Evolutionary conservation across 164 flowering plant genomes (phyloP), one percentile per base, ranked within the genome.

Genomic region (Saururus chinensis): DNA sequence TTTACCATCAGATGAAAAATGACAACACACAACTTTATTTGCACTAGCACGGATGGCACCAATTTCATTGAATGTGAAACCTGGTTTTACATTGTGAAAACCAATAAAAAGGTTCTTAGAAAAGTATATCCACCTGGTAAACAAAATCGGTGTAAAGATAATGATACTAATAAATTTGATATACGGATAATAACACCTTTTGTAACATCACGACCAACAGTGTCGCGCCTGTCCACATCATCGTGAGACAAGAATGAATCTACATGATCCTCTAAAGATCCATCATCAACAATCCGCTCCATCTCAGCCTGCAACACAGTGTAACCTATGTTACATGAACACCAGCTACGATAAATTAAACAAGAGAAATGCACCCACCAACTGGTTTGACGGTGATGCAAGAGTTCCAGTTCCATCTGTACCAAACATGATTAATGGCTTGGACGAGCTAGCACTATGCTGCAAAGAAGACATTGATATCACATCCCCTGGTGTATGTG

Each of bases 1-100:
- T 66, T 90, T 93, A 37, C 99, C 99, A 77, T 93, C 97, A 17
- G 97, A 83, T 61, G 99, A 93, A 73, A 93, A 93, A 70, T 93
- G 97, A 74, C 99, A 93, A 66, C 91, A 87, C 12, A 66, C 71
- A 57, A 93, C 95, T 73, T 93, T 93, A 72, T 77, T 82, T 19
- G 80, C 48, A 75, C 96, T 93, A 53, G 97, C 96, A 63, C 83
- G 81, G 56, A 82, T 70, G 66, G 73, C 73, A 67, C 60, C 71
- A 37, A 90, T 77, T 70, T 90, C 97, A 7, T 69, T 77, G 64
- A 93, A 93, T 56, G 89, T 67, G 70, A 87, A 90, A 40, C 89
- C 97, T 93, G 58, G 19, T 17, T 9, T 21, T 22, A 24, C 4
- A 55, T 0, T 17, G 49, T 12, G 49, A 12, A 8, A 45, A 45